Percentiles rank a stretch among this genome's conserved stretches.
These are phyloP conservation scores for Chernovozyma sophiae-reginae DNA, from an alignment of 1,139 yeast species.

Conservation along the genomic window DNA sequence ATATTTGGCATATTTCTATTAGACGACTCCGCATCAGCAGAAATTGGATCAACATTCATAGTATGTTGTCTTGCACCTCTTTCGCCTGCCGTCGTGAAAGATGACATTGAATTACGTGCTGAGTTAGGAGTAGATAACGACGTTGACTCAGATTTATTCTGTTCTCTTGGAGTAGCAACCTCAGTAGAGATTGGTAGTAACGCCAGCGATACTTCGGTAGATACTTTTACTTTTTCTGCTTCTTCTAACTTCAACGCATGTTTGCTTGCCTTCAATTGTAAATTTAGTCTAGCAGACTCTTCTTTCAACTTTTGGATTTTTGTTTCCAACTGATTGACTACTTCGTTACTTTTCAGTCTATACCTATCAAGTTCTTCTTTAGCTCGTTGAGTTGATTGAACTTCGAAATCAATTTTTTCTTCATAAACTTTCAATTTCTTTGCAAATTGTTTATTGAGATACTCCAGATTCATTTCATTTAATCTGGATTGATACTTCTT, in stretches of 20 bases:
- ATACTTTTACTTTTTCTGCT: not conserved
- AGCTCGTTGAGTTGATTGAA: constrained; percentile 15
- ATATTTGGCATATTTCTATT: not conserved
- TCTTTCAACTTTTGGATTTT: constrained; percentile 14
- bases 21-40: too few relatives aligned
- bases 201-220: not conserved
- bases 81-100: too few relatives aligned
- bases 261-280: constrained; percentile 3
- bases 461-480: constrained; percentile 25
- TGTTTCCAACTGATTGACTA: constrained; percentile 17
- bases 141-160: too few relatives aligned
- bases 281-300: constrained; percentile 16
- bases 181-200: too few relatives aligned
- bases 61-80: too few relatives aligned
- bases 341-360: constrained; percentile 17
- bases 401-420: constrained; percentile 19
- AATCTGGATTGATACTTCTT: constrained; percentile 24
- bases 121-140: too few relatives aligned
- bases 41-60: too few relatives aligned
- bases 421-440: constrained; percentile 17
- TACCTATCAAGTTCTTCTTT: constrained; percentile 16
- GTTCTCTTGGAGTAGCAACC: too few relatives aligned
- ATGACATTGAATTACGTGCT: too few relatives aligned
- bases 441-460: constrained; percentile 22
- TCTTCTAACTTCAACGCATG: constrained; percentile 1